Evolutionary conservation across 495 filamentous ascomycete species (phyloP).

Genomic region (Annulohypoxylon stygium): DNA sequence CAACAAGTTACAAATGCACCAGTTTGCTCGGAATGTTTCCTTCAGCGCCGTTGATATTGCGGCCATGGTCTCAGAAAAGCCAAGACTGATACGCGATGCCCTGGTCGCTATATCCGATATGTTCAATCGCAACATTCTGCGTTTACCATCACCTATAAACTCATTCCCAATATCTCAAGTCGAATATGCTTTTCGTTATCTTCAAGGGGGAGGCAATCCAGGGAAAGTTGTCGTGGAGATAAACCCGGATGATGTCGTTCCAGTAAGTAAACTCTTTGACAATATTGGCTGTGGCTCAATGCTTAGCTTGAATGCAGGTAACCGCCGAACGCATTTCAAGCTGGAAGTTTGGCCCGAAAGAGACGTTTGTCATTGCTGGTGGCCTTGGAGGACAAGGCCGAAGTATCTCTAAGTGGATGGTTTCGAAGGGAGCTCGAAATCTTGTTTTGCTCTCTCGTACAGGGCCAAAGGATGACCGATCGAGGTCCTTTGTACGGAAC

Average conservation of each 20-base stretch:
- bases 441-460: conserved; percentile 50
- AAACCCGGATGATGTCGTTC: background rate
- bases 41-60: conserved; percentile 25
- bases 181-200: background rate
- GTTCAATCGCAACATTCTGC: background rate
- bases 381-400: conserved; percentile 57
- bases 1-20: conserved; percentile 43
- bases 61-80: conserved; percentile 5
- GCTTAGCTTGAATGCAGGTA: background rate
- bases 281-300: background rate
- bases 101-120: background rate
- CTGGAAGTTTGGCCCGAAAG: background rate
- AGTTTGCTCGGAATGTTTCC: conserved; percentile 37
- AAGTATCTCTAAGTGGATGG: conserved; percentile 58
- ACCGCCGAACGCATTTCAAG: background rate
- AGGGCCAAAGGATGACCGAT: background rate
- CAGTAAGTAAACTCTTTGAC: background rate
- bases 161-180: background rate
- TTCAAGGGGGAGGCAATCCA: background rate
- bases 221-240: background rate
- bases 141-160: background rate
- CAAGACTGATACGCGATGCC: background rate
- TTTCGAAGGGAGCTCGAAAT: conserved; percentile 50
- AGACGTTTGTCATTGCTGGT: conserved; percentile 53
- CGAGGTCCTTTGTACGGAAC: too few relatives aligned